phyloP scores from a whole-genome alignment of 352 stramenopile genomes.

The Thraustochytrium striatum region DNA sequence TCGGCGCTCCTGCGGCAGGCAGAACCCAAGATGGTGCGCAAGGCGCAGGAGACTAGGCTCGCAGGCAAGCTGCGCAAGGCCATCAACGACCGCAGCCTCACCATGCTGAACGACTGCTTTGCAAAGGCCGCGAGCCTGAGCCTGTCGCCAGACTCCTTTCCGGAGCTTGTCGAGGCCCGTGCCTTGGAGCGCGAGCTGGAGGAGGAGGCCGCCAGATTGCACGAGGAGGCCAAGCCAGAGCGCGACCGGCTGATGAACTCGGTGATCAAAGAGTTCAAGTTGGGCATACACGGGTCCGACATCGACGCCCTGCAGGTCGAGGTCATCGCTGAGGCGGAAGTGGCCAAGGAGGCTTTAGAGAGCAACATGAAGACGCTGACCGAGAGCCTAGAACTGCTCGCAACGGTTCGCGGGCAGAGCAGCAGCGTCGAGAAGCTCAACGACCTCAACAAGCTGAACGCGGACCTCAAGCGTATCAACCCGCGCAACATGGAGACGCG shows the following conservation, averaged over 20 bases:
- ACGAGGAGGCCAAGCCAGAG: constrained; percentile 4
- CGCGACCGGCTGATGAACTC: not conserved
- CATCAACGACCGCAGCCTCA: not conserved
- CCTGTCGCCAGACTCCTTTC: not conserved
- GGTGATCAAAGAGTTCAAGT: constrained; percentile 14
- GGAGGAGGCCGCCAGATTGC: constrained; percentile 1
- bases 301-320: not conserved
- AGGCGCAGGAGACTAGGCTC: constrained; percentile 16
- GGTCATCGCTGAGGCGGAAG: not conserved
- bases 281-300: not conserved
- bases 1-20: constrained; percentile 35
- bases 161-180: not conserved
- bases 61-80: not conserved
- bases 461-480: not conserved
- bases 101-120: constrained; percentile 9
- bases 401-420: not conserved
- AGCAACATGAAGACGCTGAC: not conserved
- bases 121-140: not conserved
- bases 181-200: constrained; percentile 22
- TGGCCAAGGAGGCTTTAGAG: not conserved
- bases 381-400: not conserved
- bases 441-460: constrained; percentile 18
- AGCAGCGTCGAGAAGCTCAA: constrained; percentile 25
- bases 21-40: constrained; percentile 24
- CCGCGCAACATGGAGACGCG: not conserved